Evolutionary conservation across 768 basidiomycete genomes (phyloP), one percentile per base, ranked within the genome.

Genomic region (Obba rivulosa): DNA sequence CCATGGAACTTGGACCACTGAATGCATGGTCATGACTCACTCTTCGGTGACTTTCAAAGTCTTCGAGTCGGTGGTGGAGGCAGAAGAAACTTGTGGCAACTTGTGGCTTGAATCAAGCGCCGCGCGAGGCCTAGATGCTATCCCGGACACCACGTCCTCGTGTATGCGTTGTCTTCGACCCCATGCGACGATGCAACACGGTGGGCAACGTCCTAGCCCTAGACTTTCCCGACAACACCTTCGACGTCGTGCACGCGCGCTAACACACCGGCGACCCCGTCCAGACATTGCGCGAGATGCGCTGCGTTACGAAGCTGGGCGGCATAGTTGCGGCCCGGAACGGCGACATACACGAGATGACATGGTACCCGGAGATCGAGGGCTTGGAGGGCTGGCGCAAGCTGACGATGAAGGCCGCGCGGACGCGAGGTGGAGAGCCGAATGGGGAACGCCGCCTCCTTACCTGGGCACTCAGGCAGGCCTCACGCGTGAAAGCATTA

Each of bases 181-280:
- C n/a, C n/a, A n/a, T n/a, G n/a, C n/a, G n/a, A n/a, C n/a, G n/a
- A n/a, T n/a, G n/a, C n/a, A n/a, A n/a, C 51, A 28, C 47, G 17
- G 44, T 57, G 4, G 77, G 69, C 13, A 67, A 76, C 49, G 67
- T 65, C 1, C 57, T 62, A 46, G 42, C 57, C 8, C 59, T 78
- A 2, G 54, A 52, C 8, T 71, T 66, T 48, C 57, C 67, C 4
- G 71, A 77, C 46, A 57, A 54, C 31, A 57, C 64, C 4, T 78
- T 76, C 58, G 77, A 78, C 60, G 66, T 78, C 52, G 72, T 75
- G 2, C 71, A 73, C 53, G 66, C 70, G n/a, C 74, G 75, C 46
- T 74, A 73, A 51, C 77, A 78, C 59, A 52, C 78, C 40, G 41
- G 52, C 1, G 67, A 75, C 41, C 72, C 75, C 0, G 58, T 73